Conservation (phyloP, 257 asterid genomes). For the Solanum chaucha region DNA sequence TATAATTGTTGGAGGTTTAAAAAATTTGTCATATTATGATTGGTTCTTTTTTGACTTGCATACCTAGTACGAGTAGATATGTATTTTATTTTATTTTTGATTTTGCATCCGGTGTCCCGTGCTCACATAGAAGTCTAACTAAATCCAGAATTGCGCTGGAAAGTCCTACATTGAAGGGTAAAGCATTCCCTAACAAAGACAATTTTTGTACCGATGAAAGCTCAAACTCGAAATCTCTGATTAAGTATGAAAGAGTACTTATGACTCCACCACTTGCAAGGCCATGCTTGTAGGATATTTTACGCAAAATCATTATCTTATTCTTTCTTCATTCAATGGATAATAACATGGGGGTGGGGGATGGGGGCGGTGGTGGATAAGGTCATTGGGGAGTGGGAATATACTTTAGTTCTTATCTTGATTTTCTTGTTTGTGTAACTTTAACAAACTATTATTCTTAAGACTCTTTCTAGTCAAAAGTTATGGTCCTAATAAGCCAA, state of each 20-base stretch:
- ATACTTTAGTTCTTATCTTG: slow-evolving; percentile 10
- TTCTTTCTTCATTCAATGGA: slow-evolving; percentile 13
- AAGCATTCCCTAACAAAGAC: rapidly evolving
- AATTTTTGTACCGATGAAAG: too few species aligned
- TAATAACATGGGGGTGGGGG: not conserved
- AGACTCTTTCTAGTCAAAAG: not conserved
- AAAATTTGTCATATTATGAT: slow-evolving; percentile 4
- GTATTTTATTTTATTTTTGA: too few species aligned
- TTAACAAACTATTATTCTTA: slow-evolving; percentile 36
- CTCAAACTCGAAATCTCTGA: too few species aligned
- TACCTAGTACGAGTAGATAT: slow-evolving; percentile 9
- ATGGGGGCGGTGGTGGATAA: not conserved
- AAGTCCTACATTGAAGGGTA: too few species aligned
- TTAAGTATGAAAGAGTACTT: too few species aligned
- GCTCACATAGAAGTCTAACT: not conserved
- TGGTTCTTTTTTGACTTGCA: slow-evolving; percentile 28
- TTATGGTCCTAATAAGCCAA: slow-evolving; percentile 1
- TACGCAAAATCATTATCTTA: slow-evolving; percentile 14
- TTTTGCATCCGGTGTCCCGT: too few species aligned
- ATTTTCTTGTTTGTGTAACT: slow-evolving; percentile 19
- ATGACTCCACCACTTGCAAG: not conserved
- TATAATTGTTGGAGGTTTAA: slow-evolving; percentile 22
- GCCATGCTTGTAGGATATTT: slow-evolving; percentile 10
- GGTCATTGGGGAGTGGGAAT: slow-evolving; percentile 1
- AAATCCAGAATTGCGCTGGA: rapidly evolving